Evolutionary conservation across 2,329 filamentous ascomycete species (phyloP).

Genomic region (Curvularia spicifera): DNA sequence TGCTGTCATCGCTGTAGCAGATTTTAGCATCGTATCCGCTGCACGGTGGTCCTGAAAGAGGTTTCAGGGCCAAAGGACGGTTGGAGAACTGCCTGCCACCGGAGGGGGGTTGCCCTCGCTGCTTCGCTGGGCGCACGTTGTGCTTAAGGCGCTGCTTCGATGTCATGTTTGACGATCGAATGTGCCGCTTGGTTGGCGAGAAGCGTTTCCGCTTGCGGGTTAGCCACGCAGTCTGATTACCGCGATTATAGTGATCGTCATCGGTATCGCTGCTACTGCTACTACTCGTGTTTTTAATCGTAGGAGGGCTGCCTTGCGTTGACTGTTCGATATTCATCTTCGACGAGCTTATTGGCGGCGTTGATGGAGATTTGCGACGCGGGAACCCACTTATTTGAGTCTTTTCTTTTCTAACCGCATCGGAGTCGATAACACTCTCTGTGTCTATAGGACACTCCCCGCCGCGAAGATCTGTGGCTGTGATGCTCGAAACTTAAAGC

Average conservation of each 20-base stretch:
- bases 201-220: slow-evolving; percentile 17
- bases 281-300: slow-evolving; percentile 15
- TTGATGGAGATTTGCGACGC: slow-evolving; percentile 10
- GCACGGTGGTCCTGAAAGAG: not conserved
- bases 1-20: slow-evolving; percentile 8
- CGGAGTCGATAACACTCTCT: not conserved
- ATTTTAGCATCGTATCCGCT: slow-evolving; percentile 7
- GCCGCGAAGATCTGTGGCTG: slow-evolving; percentile 9
- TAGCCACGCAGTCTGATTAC: slow-evolving; percentile 12
- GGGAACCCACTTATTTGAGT: slow-evolving; percentile 13
- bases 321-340: slow-evolving; percentile 15
- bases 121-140: not conserved
- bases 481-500: slow-evolving; percentile 13
- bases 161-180: too few relatives aligned
- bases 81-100: slow-evolving; percentile 1
- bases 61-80: not conserved
- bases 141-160: not conserved
- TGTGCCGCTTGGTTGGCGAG: slow-evolving; percentile 3
- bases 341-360: slow-evolving; percentile 13
- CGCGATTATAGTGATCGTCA: slow-evolving; percentile 7
- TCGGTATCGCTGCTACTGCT: slow-evolving; percentile 13
- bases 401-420: slow-evolving; percentile 3
- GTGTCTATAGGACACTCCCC: slow-evolving; percentile 11
- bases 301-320: slow-evolving; percentile 15
- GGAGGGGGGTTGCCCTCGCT: not conserved